phyloP scores from a whole-genome alignment of 1,284 basidiomycete genomes.

The Rhodotorula sp. region DNA sequence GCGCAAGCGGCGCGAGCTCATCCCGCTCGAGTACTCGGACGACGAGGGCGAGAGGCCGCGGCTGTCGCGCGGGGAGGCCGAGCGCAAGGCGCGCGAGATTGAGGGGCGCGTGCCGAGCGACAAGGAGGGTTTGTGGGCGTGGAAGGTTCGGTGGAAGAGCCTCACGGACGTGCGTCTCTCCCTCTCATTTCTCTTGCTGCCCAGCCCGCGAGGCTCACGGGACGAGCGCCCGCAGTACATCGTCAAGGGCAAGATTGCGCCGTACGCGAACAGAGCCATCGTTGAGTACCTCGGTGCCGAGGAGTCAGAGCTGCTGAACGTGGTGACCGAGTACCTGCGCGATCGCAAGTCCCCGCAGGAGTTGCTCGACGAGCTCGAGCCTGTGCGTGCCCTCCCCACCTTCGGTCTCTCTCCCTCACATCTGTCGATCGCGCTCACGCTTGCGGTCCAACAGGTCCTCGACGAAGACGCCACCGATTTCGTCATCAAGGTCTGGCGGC shows the following conservation, averaged over 20 bases:
- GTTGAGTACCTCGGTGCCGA: slow-evolving; percentile 48
- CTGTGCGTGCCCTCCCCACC: slow-evolving; percentile 36
- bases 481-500: slow-evolving; percentile 44
- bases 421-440: too few relatives aligned
- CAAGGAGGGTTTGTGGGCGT: slow-evolving; percentile 44
- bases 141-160: slow-evolving; percentile 44
- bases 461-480: slow-evolving; percentile 47
- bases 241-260: slow-evolving; percentile 44
- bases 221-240: slow-evolving; percentile 35
- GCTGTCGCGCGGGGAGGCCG: slow-evolving; percentile 26
- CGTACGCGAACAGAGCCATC: slow-evolving; percentile 46
- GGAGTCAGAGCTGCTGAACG: slow-evolving; percentile 48
- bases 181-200: not conserved
- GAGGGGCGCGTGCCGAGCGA: slow-evolving; percentile 44
- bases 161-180: slow-evolving; percentile 44
- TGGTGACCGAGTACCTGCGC: slow-evolving; percentile 47
- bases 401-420: not conserved
- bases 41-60: slow-evolving; percentile 46
- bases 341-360: slow-evolving; percentile 45
- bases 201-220: not conserved
- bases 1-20: slow-evolving; percentile 46
- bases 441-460: slow-evolving; percentile 38
- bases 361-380: slow-evolving; percentile 49
- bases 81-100: slow-evolving; percentile 44
- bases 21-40: slow-evolving; percentile 49